Evolutionary conservation across 2,329 filamentous ascomycete genomes (phyloP).

Genomic region (Dothideomycetes sp.): DNA sequence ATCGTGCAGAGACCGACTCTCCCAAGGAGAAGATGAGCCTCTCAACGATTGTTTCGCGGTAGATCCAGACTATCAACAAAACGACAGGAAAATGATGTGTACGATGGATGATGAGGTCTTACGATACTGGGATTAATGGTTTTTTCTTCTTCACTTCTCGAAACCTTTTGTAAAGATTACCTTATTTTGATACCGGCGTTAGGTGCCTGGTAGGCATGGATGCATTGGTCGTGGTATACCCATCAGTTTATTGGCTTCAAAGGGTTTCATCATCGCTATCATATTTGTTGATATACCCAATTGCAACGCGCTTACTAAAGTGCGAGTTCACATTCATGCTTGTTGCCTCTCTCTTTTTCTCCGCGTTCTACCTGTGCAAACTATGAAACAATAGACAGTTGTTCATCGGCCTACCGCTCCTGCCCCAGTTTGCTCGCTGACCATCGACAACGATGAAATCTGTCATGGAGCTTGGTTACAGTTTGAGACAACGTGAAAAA

Average conservation of each 20-base stretch:
- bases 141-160: slow-evolving; percentile 4
- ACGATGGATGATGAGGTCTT: slow-evolving; percentile 7
- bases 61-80: slow-evolving; percentile 12
- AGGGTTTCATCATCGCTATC: background rate
- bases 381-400: too few relatives aligned
- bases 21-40: slow-evolving; percentile 28
- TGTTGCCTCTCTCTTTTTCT: too few relatives aligned
- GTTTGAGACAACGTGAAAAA: too few relatives aligned
- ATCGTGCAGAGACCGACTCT: slow-evolving; percentile 18
- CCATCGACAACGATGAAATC: too few relatives aligned
- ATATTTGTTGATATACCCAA: background rate
- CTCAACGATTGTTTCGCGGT: slow-evolving; percentile 18
- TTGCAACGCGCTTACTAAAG: background rate
- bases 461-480: too few relatives aligned
- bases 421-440: too few relatives aligned
- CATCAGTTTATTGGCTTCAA: too few relatives aligned
- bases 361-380: too few relatives aligned
- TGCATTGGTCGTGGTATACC: background rate
- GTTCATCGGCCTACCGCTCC: too few relatives aligned
- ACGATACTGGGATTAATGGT: background rate
- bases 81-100: slow-evolving; percentile 8
- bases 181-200: background rate
- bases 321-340: too few relatives aligned
- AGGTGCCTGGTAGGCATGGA: background rate
- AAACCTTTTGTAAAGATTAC: background rate